These are phyloP conservation scores for Fusarium zealandicum DNA, from an alignment of 2,329 filamentous ascomycete species.

Conservation along the genomic window DNA sequence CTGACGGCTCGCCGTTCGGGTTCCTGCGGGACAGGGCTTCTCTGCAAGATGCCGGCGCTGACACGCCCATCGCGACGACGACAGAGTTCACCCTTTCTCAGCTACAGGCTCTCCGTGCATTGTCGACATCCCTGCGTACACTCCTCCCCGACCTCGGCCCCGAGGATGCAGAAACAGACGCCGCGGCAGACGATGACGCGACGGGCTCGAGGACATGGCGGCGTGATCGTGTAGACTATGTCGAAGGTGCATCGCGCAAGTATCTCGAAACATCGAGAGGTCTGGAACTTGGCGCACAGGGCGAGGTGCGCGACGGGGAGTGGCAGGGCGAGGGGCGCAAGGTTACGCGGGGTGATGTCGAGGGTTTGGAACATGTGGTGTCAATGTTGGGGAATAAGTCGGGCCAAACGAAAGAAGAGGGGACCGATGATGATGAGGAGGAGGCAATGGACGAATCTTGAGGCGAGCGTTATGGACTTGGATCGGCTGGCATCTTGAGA, in stretches of 20 bases:
- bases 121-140: constrained; percentile 66
- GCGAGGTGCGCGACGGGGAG: constrained; percentile 70
- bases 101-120: constrained; percentile 76
- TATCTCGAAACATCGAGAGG: constrained; percentile 77
- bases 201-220: constrained; percentile 63
- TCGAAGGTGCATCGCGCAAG: constrained; percentile 79
- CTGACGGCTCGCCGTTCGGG: constrained; percentile 52
- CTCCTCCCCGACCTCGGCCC: constrained; percentile 68
- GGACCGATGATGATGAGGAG: constrained; percentile 1
- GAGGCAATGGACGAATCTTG: constrained; percentile 45
- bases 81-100: constrained; percentile 83
- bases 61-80: constrained; percentile 71
- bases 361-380: constrained; percentile 62
- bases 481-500: neutral
- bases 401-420: neutral
- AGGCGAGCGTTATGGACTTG: neutral
- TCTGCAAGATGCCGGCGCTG: constrained; percentile 58
- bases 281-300: constrained; percentile 67
- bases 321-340: constrained; percentile 64
- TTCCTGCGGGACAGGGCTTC: constrained; percentile 64
- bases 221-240: constrained; percentile 78
- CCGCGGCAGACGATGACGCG: constrained; percentile 40
- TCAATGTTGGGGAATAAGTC: constrained; percentile 49
- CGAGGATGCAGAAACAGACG: constrained; percentile 43
- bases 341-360: constrained; percentile 61